phyloP scores from a whole-genome alignment of 2,329 filamentous ascomycete species.

The Penicillium janthinellum region DNA sequence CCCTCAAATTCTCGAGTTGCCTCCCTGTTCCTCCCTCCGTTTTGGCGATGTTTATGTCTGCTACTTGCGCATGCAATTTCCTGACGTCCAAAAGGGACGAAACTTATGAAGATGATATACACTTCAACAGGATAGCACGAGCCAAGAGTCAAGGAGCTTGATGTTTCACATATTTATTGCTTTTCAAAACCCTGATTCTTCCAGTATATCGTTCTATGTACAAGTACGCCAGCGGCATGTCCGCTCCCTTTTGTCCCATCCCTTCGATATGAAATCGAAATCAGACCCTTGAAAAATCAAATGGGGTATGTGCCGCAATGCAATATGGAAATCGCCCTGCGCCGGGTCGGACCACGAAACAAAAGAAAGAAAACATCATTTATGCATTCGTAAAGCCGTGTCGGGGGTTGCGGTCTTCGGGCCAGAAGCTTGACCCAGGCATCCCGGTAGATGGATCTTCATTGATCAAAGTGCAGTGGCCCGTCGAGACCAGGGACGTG shows the following conservation, averaged over 20 bases:
- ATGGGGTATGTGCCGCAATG: neutral
- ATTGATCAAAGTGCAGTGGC: constrained; percentile 63
- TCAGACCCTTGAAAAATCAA: neutral
- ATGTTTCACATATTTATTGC: neutral
- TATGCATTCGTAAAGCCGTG: constrained; percentile 6
- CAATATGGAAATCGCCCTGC: constrained; percentile 10
- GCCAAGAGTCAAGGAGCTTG: neutral
- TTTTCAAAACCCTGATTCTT: neutral
- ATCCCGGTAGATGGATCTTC: constrained; percentile 38
- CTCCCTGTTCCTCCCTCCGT: neutral
- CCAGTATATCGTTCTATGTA: neutral
- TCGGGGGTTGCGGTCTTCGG: neutral
- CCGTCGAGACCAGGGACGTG: constrained; percentile 66
- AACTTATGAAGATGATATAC: neutral
- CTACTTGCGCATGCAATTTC: neutral
- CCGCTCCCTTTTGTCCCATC: neutral
- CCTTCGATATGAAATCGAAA: neutral
- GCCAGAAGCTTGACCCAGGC: no score
- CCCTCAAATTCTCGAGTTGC: constrained; percentile 1
- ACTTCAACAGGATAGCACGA: neutral
- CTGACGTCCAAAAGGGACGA: neutral
- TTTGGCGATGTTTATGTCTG: neutral
- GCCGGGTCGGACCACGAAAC: constrained; percentile 6
- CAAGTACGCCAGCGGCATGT: neutral
- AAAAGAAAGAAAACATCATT: neutral